phyloP scores from a whole-genome alignment of 371 early-diverging fungal species.

The Rhizopus arrhizus region DNA sequence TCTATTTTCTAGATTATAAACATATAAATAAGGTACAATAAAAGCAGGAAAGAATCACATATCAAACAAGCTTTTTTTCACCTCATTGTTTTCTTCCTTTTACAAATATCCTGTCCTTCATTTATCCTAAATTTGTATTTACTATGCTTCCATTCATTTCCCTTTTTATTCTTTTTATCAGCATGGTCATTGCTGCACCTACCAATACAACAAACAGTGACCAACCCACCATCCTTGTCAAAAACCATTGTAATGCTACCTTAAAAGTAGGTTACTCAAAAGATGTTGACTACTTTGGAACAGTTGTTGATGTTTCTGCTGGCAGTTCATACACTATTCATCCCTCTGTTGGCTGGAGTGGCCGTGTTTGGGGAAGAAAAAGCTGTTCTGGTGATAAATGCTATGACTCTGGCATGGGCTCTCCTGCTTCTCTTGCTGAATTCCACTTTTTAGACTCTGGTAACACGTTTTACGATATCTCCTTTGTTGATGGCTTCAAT shows the following conservation, averaged over 20 bases:
- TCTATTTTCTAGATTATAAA: neutral
- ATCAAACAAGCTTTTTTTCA: neutral
- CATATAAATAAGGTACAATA: constrained; percentile 3
- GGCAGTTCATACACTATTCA: constrained; percentile 21
- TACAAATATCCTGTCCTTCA: constrained; percentile 7
- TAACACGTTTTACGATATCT: constrained; percentile 40
- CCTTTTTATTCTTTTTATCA: constrained; percentile 6
- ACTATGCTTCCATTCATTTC: constrained; percentile 3
- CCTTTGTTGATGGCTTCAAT: constrained; percentile 48
- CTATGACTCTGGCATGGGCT: constrained; percentile 27
- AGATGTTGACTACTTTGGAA: constrained; percentile 24
- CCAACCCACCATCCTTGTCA: constrained; percentile 21
- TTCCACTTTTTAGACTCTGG: constrained; percentile 34
- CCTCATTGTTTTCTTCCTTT: neutral
- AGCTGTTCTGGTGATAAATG: constrained; percentile 25
- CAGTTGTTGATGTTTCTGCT: constrained; percentile 16
- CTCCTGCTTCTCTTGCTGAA: constrained; percentile 42
- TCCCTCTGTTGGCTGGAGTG: constrained; percentile 35
- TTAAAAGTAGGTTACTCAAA: constrained; percentile 20
- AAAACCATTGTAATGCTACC: constrained; percentile 14
- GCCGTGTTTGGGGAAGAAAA: constrained; percentile 42
- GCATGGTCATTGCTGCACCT: constrained; percentile 18
- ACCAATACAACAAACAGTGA: neutral
- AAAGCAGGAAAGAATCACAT: neutral
- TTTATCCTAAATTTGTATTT: neutral